Evolutionary conservation across 1,139 yeast species (phyloP), one percentile per base, ranked within the genome.

Genomic region (Pichia cactophila): DNA sequence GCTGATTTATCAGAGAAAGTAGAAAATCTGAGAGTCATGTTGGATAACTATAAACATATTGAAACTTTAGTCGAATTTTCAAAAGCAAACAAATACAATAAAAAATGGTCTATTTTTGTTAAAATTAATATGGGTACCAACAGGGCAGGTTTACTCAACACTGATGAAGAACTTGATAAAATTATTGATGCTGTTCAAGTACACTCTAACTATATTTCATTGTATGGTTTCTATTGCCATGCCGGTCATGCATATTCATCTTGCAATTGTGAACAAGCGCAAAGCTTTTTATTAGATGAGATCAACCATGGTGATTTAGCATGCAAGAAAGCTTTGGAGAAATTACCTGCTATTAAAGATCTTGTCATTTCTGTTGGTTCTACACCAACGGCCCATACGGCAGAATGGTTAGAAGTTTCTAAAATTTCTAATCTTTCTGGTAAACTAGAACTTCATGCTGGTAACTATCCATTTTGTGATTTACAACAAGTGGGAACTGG

Each of bases 161-260:
- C 40, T n/a, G 46, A 48, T 29, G 29, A 29, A 10, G 50, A 47
- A 11, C 39, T 55, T 12, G 52, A 58, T 4, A 51, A 63, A 6
- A 57, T 74, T n/a, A 53, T 60, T 77, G 16, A 50, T 62, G 1
- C 61, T 63, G 41, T 46, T 67, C 8, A 20, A 10, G 26, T 28
- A 8, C 23, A 38, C n/a, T 31, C 44, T 2, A 36, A 46, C 0
- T 57, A 62, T 37, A 69, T 78, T n/a, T 69, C 71, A 10, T 54
- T 84, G 10, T 78, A 71, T 57, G 94, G 95, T 0, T 79, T 85
- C 58, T 86, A 86, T 64, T 81, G 86, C 47, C 94, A 86, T 66
- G 87, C 89, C 0, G 94, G 94, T 2, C 86, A 83, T 56, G 81
- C 90, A 0, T 86, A 86, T 58, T 69, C 69, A 2, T 71, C 84